phyloP scores from a whole-genome alignment of 1,284 basidiomycete species.

The Irpex sp. region DNA sequence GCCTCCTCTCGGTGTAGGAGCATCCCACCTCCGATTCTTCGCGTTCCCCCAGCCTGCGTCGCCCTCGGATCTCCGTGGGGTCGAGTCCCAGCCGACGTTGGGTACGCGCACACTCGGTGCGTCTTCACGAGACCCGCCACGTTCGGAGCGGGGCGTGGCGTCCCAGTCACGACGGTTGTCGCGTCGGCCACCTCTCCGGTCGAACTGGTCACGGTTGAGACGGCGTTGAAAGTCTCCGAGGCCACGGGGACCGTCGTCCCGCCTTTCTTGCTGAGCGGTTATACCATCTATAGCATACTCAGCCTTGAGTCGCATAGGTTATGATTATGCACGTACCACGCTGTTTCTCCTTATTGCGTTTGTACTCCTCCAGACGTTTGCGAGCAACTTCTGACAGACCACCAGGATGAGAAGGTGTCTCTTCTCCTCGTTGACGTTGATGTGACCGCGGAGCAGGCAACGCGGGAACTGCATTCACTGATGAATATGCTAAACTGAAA shows the following conservation, averaged over 20 bases:
- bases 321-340: slow-evolving; percentile 37
- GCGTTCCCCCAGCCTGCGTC: slow-evolving; percentile 43
- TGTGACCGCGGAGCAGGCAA: slow-evolving; percentile 59
- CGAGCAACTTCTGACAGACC: slow-evolving; percentile 77
- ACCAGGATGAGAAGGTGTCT: slow-evolving; percentile 91
- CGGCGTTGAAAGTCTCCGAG: slow-evolving; percentile 68
- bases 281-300: slow-evolving; percentile 49
- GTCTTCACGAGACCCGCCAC: slow-evolving; percentile 52
- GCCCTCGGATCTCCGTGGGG: slow-evolving; percentile 59
- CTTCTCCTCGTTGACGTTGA: slow-evolving; percentile 71
- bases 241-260: slow-evolving; percentile 54
- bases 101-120: slow-evolving; percentile 85
- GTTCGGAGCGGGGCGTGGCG: slow-evolving; percentile 63
- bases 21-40: slow-evolving; percentile 69
- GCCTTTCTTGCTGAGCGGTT: slow-evolving; percentile 44
- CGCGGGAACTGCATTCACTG: slow-evolving; percentile 53
- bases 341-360: slow-evolving; percentile 62
- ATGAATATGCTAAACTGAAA: slow-evolving; percentile 3
- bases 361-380: slow-evolving; percentile 70
- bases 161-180: slow-evolving; percentile 49
- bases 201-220: slow-evolving; percentile 51
- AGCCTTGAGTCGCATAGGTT: not conserved
- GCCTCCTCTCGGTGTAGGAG: slow-evolving; percentile 71
- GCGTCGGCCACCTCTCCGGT: slow-evolving; percentile 21
- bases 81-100: slow-evolving; percentile 87